Conservation (phyloP, 805 yeast genomes). For the Yamadazyma paraphyllophila region DNA sequence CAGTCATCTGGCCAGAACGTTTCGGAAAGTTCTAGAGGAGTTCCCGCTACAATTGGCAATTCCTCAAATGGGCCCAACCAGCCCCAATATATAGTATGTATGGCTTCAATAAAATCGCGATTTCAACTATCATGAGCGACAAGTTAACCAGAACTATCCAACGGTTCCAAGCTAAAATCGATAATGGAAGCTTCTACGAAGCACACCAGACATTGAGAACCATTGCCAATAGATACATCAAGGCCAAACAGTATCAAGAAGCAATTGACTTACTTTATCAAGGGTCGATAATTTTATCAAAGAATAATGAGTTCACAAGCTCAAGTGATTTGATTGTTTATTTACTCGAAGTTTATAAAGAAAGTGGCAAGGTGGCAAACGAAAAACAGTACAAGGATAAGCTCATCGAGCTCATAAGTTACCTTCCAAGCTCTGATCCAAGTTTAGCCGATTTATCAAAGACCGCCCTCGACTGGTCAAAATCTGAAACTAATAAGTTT, state of each 20-base stretch:
- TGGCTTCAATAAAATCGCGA: neutral
- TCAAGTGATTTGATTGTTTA: slow-evolving; percentile 75
- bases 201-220: slow-evolving; percentile 95
- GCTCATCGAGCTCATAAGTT: slow-evolving; percentile 46
- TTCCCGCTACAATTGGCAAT: too few species aligned
- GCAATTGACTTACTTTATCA: slow-evolving; percentile 74
- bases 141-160: slow-evolving; percentile 60
- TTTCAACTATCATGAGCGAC: slow-evolving; percentile 4
- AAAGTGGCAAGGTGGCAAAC: slow-evolving; percentile 40
- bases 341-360: slow-evolving; percentile 65
- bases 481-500: slow-evolving; percentile 44
- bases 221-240: slow-evolving; percentile 79
- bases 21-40: neutral
- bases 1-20: slow-evolving; percentile 3
- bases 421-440: slow-evolving; percentile 43
- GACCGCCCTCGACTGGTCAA: slow-evolving; percentile 68
- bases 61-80: too few species aligned
- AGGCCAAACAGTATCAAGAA: slow-evolving; percentile 60
- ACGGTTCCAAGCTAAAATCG: slow-evolving; percentile 67
- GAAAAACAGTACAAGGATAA: slow-evolving; percentile 43
- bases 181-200: slow-evolving; percentile 79
- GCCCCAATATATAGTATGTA: too few species aligned
- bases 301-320: slow-evolving; percentile 73
- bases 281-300: slow-evolving; percentile 66
- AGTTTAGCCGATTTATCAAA: slow-evolving; percentile 64